phyloP scores from a whole-genome alignment of 768 basidiomycete species.

The Lactifluus subvellereus region DNA sequence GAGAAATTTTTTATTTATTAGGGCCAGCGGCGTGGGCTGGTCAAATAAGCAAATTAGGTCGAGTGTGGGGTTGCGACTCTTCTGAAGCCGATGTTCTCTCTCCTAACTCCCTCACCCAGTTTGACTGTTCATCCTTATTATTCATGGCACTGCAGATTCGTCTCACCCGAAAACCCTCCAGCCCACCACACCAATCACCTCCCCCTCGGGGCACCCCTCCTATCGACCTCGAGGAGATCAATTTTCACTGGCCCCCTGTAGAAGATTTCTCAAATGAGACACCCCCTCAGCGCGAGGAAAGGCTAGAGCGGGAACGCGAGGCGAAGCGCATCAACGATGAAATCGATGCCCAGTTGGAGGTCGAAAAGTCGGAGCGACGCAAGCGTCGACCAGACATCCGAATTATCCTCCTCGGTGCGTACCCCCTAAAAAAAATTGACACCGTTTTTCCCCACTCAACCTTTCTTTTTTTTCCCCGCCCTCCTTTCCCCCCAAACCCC shows the following conservation, averaged over 20 bases:
- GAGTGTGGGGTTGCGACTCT: not conserved
- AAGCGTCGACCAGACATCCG: constrained; percentile 39
- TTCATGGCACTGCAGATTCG: not conserved
- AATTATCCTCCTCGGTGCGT: constrained; percentile 53
- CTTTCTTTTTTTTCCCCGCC: not conserved
- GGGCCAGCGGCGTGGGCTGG: not conserved
- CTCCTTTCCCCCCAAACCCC: not conserved
- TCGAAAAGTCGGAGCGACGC: constrained; percentile 40
- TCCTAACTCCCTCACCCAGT: not conserved
- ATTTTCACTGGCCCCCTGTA: constrained; percentile 31
- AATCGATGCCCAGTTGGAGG: constrained; percentile 48
- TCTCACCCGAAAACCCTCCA: not conserved
- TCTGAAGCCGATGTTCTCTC: not conserved
- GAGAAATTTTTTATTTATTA: not conserved
- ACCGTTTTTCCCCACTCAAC: too few relatives aligned
- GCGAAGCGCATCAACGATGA: constrained; percentile 48
- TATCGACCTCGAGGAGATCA: constrained; percentile 17
- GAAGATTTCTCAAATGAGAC: constrained; percentile 36
- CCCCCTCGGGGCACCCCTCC: not conserved
- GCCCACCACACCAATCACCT: not conserved
- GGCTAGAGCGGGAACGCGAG: constrained; percentile 41
- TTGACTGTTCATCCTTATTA: not conserved
- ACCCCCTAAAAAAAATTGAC: too few relatives aligned
- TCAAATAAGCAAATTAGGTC: not conserved
- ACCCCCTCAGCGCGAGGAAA: constrained; percentile 36